Percentiles rank a stretch among this genome's conserved stretches.
Evolutionary conservation across 176 grass and related monocot genomes (phyloP).

Genomic region (Elymus sibiricus): DNA sequence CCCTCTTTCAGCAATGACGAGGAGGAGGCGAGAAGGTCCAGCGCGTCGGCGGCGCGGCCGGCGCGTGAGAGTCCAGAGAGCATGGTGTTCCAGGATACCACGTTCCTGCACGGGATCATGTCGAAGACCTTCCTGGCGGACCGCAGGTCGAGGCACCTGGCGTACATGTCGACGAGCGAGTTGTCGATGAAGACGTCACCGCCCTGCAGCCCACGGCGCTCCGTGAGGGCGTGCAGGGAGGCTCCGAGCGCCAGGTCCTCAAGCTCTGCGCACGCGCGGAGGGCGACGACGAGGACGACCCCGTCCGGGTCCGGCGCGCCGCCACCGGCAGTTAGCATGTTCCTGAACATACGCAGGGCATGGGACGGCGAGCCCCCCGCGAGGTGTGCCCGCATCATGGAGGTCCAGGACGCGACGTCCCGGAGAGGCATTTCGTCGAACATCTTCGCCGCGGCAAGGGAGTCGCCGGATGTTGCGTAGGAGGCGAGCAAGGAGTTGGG

Average conservation of each 20-base stretch:
- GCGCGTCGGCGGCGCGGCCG: slow-evolving; percentile 14
- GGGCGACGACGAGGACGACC: background rate
- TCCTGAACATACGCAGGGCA: background rate
- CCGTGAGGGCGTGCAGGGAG: background rate
- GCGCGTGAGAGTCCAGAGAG: slow-evolving; percentile 40
- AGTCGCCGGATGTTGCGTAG: background rate
- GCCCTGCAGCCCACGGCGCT: background rate
- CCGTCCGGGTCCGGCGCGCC: background rate
- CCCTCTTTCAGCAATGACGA: background rate
- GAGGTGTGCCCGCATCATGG: background rate
- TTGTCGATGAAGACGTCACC: background rate
- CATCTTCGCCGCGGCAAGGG: background rate
- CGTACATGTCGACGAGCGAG: background rate
- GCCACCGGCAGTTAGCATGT: accelerated
- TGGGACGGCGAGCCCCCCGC: background rate
- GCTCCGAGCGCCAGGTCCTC: background rate
- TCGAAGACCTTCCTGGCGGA: background rate
- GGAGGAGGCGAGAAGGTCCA: slow-evolving; percentile 1
- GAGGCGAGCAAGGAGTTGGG: background rate
- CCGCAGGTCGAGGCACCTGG: background rate
- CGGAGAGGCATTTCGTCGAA: background rate
- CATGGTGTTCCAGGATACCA: slow-evolving; percentile 63
- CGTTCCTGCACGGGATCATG: slow-evolving; percentile 19
- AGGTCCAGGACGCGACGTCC: background rate
- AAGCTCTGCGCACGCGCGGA: background rate